phyloP scores from a whole-genome alignment of 2,329 filamentous ascomycete species.

The Curvularia sp. region DNA sequence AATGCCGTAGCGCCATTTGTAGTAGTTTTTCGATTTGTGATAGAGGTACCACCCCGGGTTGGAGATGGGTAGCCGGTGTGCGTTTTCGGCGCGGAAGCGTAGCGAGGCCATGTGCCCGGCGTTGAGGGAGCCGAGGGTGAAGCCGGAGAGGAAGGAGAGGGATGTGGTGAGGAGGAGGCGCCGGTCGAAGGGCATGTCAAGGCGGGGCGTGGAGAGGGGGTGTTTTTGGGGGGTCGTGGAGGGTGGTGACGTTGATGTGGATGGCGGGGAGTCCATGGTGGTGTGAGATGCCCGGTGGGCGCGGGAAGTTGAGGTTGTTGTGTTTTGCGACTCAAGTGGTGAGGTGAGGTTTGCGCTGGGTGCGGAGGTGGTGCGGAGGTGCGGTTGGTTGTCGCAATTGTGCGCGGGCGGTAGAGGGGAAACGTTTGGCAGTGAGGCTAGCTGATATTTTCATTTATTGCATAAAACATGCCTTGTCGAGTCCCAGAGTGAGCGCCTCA shows the following conservation, averaged over 20 bases:
- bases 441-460: background rate
- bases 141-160: constrained; percentile 71
- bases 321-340: background rate
- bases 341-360: constrained; percentile 11
- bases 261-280: constrained; percentile 10
- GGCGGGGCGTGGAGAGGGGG: constrained; percentile 43
- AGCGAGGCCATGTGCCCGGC: constrained; percentile 77
- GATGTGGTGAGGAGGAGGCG: constrained; percentile 71
- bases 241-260: background rate
- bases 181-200: constrained; percentile 68
- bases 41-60: constrained; percentile 97
- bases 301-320: background rate
- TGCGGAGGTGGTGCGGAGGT: constrained; percentile 29
- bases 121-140: constrained; percentile 72
- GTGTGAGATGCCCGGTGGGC: background rate
- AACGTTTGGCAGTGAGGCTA: too few species aligned
- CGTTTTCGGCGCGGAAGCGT: constrained; percentile 93
- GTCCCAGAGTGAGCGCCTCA: background rate
- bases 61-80: constrained; percentile 85
- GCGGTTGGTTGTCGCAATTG: background rate
- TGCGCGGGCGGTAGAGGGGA: background rate
- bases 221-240: background rate
- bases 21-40: constrained; percentile 97
- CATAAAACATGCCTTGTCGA: background rate
- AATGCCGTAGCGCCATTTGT: constrained; percentile 77